Evolutionary conservation across 192 early-diverging fungal species (phyloP).

Genomic region (Linnemannia exigua): DNA sequence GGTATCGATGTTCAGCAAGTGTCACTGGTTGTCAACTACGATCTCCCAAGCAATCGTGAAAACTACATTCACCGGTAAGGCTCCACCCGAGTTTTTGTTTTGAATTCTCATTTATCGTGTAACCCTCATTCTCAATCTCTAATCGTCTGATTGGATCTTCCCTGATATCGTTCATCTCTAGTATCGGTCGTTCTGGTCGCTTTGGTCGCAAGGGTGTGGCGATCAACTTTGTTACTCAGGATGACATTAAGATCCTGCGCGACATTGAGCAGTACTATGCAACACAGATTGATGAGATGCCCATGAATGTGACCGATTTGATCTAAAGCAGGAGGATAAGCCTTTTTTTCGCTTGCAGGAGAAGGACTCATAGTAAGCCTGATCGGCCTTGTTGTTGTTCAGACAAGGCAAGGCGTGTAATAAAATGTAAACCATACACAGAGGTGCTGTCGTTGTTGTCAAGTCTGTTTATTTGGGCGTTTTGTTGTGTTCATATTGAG

Average conservation of each 20-base stretch:
- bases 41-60: conserved; percentile 96
- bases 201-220: conserved; percentile 99
- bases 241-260: conserved; percentile 92
- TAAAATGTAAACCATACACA: conserved; percentile 5
- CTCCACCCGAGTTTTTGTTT: not conserved
- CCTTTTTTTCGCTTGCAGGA: too few relatives aligned
- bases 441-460: not conserved
- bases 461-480: not conserved
- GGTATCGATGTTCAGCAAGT: conserved; percentile 99
- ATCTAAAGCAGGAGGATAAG: conserved; percentile 39
- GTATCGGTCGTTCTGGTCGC: conserved; percentile 96
- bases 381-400: not conserved
- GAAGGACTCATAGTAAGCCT: not conserved
- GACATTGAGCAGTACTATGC: conserved; percentile 99
- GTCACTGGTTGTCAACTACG: conserved; percentile 97
- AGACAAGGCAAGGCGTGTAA: conserved; percentile 2
- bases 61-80: conserved; percentile 93
- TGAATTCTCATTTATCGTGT: not conserved
- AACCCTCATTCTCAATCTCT: too few relatives aligned
- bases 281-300: conserved; percentile 98
- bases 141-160: too few relatives aligned
- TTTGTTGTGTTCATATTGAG: not conserved
- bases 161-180: not conserved
- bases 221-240: conserved; percentile 98
- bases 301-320: conserved; percentile 76